Evolutionary conservation across 768 basidiomycete species (phyloP).

Genomic region (Clitopilus hobsonii): DNA sequence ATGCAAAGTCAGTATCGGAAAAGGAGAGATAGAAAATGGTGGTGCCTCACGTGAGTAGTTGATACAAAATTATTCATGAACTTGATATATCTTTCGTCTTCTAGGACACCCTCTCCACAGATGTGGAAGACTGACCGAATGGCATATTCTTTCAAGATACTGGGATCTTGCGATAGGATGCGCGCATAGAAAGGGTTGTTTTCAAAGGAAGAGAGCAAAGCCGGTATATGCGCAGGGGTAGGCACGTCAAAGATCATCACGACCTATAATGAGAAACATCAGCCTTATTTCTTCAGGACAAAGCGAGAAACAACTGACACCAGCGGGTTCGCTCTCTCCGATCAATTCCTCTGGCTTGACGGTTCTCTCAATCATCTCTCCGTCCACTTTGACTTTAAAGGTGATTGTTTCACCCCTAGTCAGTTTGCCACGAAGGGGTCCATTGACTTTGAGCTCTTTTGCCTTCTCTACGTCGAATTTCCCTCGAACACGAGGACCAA

Average conservation of each 20-base stretch:
- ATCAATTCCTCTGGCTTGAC: slow-evolving; percentile 60
- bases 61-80: slow-evolving; percentile 71
- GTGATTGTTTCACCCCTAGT: slow-evolving; percentile 61
- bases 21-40: neutral
- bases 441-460: slow-evolving; percentile 54
- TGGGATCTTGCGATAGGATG: slow-evolving; percentile 38
- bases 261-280: slow-evolving; percentile 33
- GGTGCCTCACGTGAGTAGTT: slow-evolving; percentile 54
- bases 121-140: slow-evolving; percentile 66
- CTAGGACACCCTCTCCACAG: slow-evolving; percentile 64
- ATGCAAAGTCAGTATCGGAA: neutral
- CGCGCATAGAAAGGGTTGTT: slow-evolving; percentile 41
- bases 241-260: slow-evolving; percentile 73
- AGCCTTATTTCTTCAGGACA: neutral
- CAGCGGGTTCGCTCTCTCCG: slow-evolving; percentile 45
- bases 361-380: slow-evolving; percentile 36
- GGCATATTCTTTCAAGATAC: slow-evolving; percentile 34
- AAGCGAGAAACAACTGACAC: slow-evolving; percentile 21
- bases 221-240: slow-evolving; percentile 47
- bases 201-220: slow-evolving; percentile 44
- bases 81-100: slow-evolving; percentile 59
- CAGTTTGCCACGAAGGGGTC: slow-evolving; percentile 55
- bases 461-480: slow-evolving; percentile 76
- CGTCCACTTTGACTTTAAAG: slow-evolving; percentile 42
- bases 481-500: slow-evolving; percentile 50